Evolutionary conservation across 108 stramenopile species (phyloP), one percentile per base, ranked within the genome.

Genomic region (Cylindrotheca closterium): DNA sequence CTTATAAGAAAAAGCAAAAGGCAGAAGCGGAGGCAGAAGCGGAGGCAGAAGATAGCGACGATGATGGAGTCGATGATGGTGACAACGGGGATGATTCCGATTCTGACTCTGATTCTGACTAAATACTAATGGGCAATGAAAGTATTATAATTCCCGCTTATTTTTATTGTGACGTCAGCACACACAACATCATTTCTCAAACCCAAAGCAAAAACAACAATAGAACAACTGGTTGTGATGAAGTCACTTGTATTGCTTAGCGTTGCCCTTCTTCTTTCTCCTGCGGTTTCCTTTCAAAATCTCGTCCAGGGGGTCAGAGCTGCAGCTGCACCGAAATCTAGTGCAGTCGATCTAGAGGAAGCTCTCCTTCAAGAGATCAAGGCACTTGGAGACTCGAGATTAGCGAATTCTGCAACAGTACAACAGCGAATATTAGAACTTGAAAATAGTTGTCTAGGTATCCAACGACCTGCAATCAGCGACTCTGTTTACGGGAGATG

Each of bases 401-500:
- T 93, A n/a, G 75, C 78, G 29, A 86, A 82, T 51, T 82, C 85
- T 2, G 76, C 82, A 2, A 59, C 72, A 42, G 84, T 93, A 30
- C 19, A 72, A 25, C 61, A 56, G 3, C 55, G 88, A 21, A 81
- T 93, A 10, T 8, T 55, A 0, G 67, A 82, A 53, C 65, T 93
- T 28, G 92, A 93, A 59, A 30, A 48, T 18, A 30, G 34, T 17
- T 32, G 49, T 1, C 55, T 66, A 23, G 34, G 60, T 26, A 83
- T 87, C 60, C 68, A 80, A 5, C 73, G 77, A 22, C 88, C 92
- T 0, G 88, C 92, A 19, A 78, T 93, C 62, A 80, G 84, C 23
- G 71, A 77, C 2, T 47, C 84, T 59, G 60, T 93, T 2, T 87
- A 88, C 54, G 92, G 92, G 21, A 62, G 86, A 59, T 93, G 88